Conservation (phyloP, 179 eudicot species). For the Camellia oleifera region DNA sequence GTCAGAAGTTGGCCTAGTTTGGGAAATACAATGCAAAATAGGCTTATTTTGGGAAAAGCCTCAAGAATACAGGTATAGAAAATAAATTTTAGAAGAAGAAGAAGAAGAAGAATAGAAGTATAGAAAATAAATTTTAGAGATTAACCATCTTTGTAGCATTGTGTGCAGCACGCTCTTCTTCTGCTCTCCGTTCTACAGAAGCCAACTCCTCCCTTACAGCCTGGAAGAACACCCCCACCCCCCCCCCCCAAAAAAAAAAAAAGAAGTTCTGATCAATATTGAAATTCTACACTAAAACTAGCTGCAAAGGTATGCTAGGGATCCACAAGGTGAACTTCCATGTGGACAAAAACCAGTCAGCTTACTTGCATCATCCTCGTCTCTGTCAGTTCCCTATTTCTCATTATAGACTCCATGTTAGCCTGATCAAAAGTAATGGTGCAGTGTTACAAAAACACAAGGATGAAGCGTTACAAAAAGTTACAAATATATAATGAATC, state of each 20-base stretch:
- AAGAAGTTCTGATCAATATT: not conserved
- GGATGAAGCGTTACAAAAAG: constrained; percentile 9
- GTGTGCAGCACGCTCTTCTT: constrained; percentile 96
- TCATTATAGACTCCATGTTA: constrained; percentile 90
- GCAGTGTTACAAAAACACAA: not conserved
- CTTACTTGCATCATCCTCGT: constrained; percentile 99
- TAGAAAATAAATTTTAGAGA: not conserved
- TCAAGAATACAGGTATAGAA: not conserved
- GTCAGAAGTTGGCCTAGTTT: too few species aligned
- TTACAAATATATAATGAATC: not conserved
- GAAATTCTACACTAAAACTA: not conserved
- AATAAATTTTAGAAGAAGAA: not conserved
- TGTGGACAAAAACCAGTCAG: constrained; percentile 4
- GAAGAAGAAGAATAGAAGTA: not conserved
- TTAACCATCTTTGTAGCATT: constrained; percentile 86
- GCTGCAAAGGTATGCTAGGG: not conserved
- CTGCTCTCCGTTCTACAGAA: constrained; percentile 88
- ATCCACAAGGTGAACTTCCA: constrained; percentile 8
- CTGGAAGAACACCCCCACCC: constrained; percentile 26
- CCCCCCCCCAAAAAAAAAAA: constrained; percentile 9
- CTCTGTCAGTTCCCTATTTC: constrained; percentile 91
- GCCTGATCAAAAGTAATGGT: constrained; percentile 49
- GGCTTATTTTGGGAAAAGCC: too few species aligned
- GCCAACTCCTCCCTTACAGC: constrained; percentile 93
- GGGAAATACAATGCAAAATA: too few species aligned